phyloP scores from a whole-genome alignment of 2,329 filamentous ascomycete species.

The Sporothrix dimorphospora region DNA sequence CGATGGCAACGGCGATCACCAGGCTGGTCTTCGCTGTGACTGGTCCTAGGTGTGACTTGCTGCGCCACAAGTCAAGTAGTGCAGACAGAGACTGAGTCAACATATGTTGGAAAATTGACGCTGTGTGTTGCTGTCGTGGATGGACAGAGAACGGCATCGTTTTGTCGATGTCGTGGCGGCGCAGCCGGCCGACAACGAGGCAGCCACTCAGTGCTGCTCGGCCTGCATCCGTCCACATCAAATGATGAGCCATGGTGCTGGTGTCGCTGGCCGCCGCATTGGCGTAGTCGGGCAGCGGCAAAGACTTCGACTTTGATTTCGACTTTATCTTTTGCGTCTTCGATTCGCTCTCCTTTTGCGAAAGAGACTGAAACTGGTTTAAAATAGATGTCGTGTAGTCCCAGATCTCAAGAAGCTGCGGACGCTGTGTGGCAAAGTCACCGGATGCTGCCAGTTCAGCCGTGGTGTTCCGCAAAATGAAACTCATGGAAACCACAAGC shows the following conservation, averaged over 20 bases:
- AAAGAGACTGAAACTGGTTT: conserved; percentile 4
- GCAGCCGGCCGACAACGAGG: conserved; percentile 17
- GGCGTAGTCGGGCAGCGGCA: neutral
- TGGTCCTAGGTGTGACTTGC: conserved; percentile 25
- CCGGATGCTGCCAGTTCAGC: neutral
- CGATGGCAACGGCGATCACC: conserved; percentile 23
- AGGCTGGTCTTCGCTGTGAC: conserved; percentile 27
- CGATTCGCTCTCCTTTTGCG: neutral
- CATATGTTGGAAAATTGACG: conserved; percentile 19
- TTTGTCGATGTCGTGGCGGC: conserved; percentile 24
- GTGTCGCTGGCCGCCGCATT: neutral
- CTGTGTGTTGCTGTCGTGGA: conserved; percentile 21
- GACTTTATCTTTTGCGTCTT: neutral
- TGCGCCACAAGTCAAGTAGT: conserved; percentile 18
- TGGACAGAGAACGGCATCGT: conserved; percentile 16
- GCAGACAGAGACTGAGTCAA: neutral
- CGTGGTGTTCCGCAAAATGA: neutral
- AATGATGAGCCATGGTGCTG: conserved; percentile 3
- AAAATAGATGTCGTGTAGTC: conserved; percentile 26
- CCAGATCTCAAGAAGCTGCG: conserved; percentile 28
- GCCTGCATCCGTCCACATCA: conserved; percentile 27
- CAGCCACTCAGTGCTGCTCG: conserved; percentile 27
- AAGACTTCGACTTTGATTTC: neutral
- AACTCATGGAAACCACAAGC: conserved; percentile 13
- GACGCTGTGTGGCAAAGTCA: conserved; percentile 6